phyloP scores from a whole-genome alignment of 2,329 filamentous ascomycete genomes.

The Drechslerella dactyloides region DNA sequence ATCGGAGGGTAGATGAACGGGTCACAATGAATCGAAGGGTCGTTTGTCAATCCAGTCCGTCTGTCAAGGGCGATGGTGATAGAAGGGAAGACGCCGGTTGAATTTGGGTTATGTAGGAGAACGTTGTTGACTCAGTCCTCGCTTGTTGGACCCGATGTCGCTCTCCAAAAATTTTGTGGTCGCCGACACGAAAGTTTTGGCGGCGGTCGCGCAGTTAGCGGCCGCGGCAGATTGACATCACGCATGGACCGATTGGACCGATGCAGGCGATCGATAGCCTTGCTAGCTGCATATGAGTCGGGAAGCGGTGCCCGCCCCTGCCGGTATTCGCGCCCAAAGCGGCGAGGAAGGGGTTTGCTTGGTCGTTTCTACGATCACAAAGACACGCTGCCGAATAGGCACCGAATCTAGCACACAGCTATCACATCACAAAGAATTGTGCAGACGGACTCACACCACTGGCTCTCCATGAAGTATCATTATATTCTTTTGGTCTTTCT shows the following conservation, averaged over 20 bases:
- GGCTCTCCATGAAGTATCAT: conserved; percentile 48
- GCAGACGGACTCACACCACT: not conserved
- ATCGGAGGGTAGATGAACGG: conserved; percentile 13
- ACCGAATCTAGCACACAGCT: not conserved
- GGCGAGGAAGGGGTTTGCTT: too few relatives aligned
- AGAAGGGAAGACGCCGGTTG: conserved; percentile 8
- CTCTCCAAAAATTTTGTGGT: conserved; percentile 47
- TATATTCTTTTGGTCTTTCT: conserved; percentile 50
- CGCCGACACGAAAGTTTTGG: conserved; percentile 42
- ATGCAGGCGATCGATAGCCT: not conserved
- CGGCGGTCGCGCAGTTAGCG: conserved; percentile 1
- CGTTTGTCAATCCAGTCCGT: conserved; percentile 16
- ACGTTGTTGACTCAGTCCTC: conserved; percentile 17
- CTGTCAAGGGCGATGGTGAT: not conserved
- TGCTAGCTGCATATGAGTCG: too few relatives aligned
- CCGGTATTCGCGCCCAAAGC: too few relatives aligned
- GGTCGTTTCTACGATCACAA: too few relatives aligned
- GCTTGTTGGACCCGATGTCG: conserved; percentile 42
- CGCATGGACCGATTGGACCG: conserved; percentile 12
- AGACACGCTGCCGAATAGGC: too few relatives aligned
- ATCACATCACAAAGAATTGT: not conserved
- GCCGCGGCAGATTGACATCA: conserved; percentile 24
- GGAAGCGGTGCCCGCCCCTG: too few relatives aligned
- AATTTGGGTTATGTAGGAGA: conserved; percentile 21
- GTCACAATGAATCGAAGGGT: conserved; percentile 3